Percentiles rank a stretch among this genome's conserved stretches.
phyloP scores from a whole-genome alignment of 805 yeast species.

The Starmerella geochares region DNA sequence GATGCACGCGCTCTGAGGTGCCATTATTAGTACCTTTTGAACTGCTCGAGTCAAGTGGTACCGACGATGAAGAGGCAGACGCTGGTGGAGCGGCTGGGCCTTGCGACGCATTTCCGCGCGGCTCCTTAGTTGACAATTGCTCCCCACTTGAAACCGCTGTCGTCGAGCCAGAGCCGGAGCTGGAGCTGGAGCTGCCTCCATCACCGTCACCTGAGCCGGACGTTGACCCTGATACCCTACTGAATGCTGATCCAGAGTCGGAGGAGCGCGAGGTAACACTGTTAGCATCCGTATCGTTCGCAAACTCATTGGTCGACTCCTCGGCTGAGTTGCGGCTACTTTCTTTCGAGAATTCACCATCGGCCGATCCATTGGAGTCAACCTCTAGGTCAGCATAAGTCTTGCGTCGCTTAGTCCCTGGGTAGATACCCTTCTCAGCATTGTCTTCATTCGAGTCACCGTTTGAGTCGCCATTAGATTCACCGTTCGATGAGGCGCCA shows the following conservation, averaged over 20 bases:
- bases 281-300: background rate
- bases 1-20: conserved; percentile 10
- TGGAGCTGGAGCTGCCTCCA: background rate
- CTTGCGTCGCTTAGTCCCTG: conserved; percentile 5
- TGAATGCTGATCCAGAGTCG: background rate
- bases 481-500: conserved; percentile 11
- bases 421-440: background rate
- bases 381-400: background rate
- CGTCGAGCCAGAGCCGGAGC: background rate
- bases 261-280: background rate
- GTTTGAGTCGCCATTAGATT: conserved; percentile 14
- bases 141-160: background rate
- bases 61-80: too few species aligned
- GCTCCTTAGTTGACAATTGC: background rate
- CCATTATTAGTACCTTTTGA: background rate
- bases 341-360: background rate
- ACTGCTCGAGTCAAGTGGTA: background rate
- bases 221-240: background rate
- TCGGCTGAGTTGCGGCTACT: conserved; percentile 3
- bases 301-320: conserved; percentile 1
- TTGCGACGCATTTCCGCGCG: too few species aligned
- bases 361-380: background rate
- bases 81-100: too few species aligned
- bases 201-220: too few species aligned
- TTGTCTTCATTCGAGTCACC: conserved; percentile 7